A percentile compares a stretch with the other conserved stretches of the same genome.
These are phyloP conservation scores for Beauveria rudraprayagi DNA, from an alignment of 2,329 filamentous ascomycete species.

Conservation along the genomic window DNA sequence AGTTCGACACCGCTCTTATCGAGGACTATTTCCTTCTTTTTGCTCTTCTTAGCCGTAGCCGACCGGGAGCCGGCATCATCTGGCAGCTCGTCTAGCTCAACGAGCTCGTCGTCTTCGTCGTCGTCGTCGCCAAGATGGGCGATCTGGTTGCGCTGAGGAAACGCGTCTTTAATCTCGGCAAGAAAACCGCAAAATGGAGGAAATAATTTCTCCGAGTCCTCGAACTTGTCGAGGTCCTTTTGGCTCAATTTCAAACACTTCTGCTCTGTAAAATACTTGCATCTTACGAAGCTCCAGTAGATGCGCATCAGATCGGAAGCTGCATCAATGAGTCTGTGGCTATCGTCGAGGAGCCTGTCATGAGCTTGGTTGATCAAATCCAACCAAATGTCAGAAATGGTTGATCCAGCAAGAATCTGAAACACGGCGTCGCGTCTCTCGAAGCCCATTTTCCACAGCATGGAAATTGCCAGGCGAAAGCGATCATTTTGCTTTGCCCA, in stretches of 20 bases:
- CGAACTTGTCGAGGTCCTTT: constrained; percentile 14
- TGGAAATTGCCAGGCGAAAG: constrained; percentile 21
- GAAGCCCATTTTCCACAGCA: constrained; percentile 19
- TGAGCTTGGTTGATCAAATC: background rate
- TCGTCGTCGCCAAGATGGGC: constrained; percentile 19
- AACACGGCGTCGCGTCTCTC: constrained; percentile 19
- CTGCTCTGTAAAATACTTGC: constrained; percentile 17
- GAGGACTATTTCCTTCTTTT: constrained; percentile 26
- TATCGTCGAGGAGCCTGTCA: background rate
- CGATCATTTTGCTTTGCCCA: constrained; percentile 18
- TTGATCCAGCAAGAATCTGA: constrained; percentile 11
- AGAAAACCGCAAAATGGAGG: constrained; percentile 22
- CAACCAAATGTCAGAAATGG: background rate
- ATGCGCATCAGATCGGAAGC: constrained; percentile 24
- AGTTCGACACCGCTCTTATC: constrained; percentile 37
- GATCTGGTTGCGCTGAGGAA: constrained; percentile 27
- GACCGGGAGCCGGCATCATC: background rate
- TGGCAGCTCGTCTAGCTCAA: constrained; percentile 15
- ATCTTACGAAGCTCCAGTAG: constrained; percentile 23
- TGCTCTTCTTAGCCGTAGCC: background rate
- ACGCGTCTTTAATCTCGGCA: constrained; percentile 17
- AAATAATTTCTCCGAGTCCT: constrained; percentile 14
- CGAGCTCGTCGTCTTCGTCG: constrained; percentile 15
- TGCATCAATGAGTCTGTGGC: background rate
- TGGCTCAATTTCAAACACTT: constrained; percentile 15